Evolutionary conservation across 164 flowering plant genomes (phyloP), one percentile per base, ranked within the genome.

Genomic region (Nymphaea colorata): DNA sequence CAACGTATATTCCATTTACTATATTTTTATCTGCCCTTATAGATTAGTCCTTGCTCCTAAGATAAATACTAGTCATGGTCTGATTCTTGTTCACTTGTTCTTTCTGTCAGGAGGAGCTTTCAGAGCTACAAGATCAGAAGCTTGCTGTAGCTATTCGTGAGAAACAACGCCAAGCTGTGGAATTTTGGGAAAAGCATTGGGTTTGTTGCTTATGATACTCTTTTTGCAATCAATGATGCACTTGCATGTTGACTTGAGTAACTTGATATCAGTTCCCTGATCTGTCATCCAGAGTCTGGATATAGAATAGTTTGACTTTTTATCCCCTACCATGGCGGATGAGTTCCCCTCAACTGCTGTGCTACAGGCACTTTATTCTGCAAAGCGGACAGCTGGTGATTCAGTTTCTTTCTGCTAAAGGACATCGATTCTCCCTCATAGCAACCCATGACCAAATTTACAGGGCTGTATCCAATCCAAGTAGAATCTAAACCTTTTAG

Each of bases 111-210:
- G 91, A 86, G 64, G 96, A 93, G 59, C 96, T 93, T 64, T 47
- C 60, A 61, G 96, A 91, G 89, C 80, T 93, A 64, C 97, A 93
- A 78, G 96, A 91, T 76, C 67, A 81, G 53, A 72, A 79, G 66
- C 85, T 93, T 74, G 96, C 94, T 53, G 80, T 79, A 60, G 80
- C 82, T 36, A 85, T 93, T 84, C 84, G 75, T 80, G 80, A 78
- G 63, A 88, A 87, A 66, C 85, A 78, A 64, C 75, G 70, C 0
- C 84, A 96, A 41, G 93, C 83, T 41, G 63, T 80, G 41, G 93
- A 89, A 66, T 93, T 93, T 77, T 93, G 98, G 97, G 90, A 93
- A 72, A 87, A 78, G 73, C 89, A 93, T 76, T 93, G 98, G 98
- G 98, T 93, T 81, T 11, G 64, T 43, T 72, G 6, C 12, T 7